These are phyloP conservation scores for Gyromitra esculenta DNA, from an alignment of 2,329 filamentous ascomycete genomes.

Conservation along the genomic window DNA sequence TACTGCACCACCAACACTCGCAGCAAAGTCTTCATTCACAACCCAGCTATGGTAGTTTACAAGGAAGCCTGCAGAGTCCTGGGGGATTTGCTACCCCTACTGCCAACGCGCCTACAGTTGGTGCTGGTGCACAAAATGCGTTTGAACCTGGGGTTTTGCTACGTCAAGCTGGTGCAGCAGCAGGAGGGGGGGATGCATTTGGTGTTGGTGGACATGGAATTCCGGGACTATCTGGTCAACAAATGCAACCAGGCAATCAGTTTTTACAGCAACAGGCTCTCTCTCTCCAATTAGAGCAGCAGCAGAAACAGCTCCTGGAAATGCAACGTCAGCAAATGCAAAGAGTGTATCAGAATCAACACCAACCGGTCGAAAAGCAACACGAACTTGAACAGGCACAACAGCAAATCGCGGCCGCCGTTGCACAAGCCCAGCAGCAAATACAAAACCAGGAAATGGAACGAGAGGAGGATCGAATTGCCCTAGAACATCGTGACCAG, in stretches of 20 bases:
- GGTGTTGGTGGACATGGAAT: slow-evolving; percentile 45
- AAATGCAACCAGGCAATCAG: slow-evolving; percentile 64
- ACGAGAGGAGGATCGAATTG: slow-evolving; percentile 23
- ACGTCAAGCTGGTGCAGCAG: slow-evolving; percentile 54
- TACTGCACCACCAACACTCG: slow-evolving; percentile 89
- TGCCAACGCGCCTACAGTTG: slow-evolving; percentile 35
- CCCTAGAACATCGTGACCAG: slow-evolving; percentile 42
- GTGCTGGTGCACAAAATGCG: slow-evolving; percentile 51
- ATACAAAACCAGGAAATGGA: slow-evolving; percentile 35
- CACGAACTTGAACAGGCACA: slow-evolving; percentile 54
- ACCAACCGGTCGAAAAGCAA: slow-evolving; percentile 52
- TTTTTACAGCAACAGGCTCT: slow-evolving; percentile 59
- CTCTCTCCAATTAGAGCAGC: slow-evolving; percentile 56
- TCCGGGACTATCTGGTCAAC: slow-evolving; percentile 45
- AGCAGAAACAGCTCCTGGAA: slow-evolving; percentile 55
- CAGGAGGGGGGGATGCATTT: slow-evolving; percentile 48
- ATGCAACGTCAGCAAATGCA: slow-evolving; percentile 59
- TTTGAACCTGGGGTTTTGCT: slow-evolving; percentile 55
- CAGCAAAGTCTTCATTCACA: slow-evolving; percentile 96
- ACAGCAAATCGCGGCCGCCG: slow-evolving; percentile 48
- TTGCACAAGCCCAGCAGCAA: slow-evolving; percentile 49
- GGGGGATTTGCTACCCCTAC: slow-evolving; percentile 53
- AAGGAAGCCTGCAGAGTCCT: slow-evolving; percentile 73
- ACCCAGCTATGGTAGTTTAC: slow-evolving; percentile 94
- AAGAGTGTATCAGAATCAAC: slow-evolving; percentile 54